These are phyloP conservation scores for Marasmius sp. DNA, from an alignment of 1,284 basidiomycete species.

Conservation along the genomic window DNA sequence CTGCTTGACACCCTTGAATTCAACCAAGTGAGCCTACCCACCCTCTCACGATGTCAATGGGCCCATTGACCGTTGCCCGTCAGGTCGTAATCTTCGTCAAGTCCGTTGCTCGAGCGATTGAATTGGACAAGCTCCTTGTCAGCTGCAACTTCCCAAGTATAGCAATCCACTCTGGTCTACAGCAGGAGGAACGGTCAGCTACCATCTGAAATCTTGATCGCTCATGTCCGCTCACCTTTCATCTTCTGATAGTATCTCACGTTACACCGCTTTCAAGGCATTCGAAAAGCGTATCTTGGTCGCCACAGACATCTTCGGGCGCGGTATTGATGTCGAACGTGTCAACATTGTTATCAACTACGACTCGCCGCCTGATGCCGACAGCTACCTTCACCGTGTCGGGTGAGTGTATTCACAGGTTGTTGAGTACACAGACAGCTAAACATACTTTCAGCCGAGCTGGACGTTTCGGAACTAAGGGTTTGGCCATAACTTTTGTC, in stretches of 20 bases:
- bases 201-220: background rate
- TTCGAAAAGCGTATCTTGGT: constrained; percentile 99
- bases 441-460: constrained; percentile 66
- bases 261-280: constrained; percentile 99
- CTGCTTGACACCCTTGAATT: constrained; percentile 96
- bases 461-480: constrained; percentile 98
- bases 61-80: constrained; percentile 1
- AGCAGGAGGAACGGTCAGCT: constrained; percentile 92
- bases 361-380: constrained; percentile 95
- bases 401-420: constrained; percentile 55
- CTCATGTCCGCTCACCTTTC: constrained; percentile 10
- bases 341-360: constrained; percentile 97
- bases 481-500: constrained; percentile 98
- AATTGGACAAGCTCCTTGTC: constrained; percentile 93
- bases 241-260: constrained; percentile 67
- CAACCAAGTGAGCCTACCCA: constrained; percentile 74
- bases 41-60: background rate
- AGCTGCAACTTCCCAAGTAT: constrained; percentile 99
- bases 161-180: constrained; percentile 92
- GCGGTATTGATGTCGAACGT: constrained; percentile 96
- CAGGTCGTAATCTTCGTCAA: constrained; percentile 99
- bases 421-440: constrained; percentile 9
- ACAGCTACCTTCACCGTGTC: constrained; percentile 98
- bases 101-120: constrained; percentile 94
- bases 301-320: constrained; percentile 95